Base-by-base conservation (phyloP, 306 rosid species). In the Acacia melanoxylon region DNA sequence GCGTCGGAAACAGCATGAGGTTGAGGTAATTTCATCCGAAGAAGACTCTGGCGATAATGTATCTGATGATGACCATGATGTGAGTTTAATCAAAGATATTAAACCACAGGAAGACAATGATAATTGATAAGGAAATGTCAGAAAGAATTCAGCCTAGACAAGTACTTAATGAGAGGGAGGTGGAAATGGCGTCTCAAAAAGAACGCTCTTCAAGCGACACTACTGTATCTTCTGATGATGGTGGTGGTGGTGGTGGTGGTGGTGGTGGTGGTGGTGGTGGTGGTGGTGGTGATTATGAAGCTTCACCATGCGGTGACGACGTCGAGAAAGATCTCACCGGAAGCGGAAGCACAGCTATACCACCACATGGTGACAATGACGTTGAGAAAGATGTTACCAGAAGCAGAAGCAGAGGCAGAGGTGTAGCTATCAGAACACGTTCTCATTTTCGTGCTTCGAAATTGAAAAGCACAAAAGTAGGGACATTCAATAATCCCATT, bases 381-480 rank as follows among this genome's bases (percentile, higher is more conserved):
- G 41, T 6, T 5, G 52, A 8, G 76, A 79, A 58, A 74, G 68
- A 11, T 27, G 68, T 5, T 37, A 67, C 41, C 41, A 37, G 41
- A 37, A 37, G n/a, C n/a, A n/a, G n/a, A n/a, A n/a, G 6, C 31
- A 42, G 25, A 42, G 54, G 41, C 2, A n/a, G 4, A 8, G 73
- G 56, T 70, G 80, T 72, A 15, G 86, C 90, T 0, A 56, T 41
- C 9, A 76, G 88, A 62, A 88, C 90, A 2, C 79, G 86, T 9
- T 86, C 93, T 1, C 80, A 45, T 56, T 80, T 22, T 56, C 25
- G 2, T 56, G 52, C 45, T 48, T 61, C 52, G 6, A 85, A 40
- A 71, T 19, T 6, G 5, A 40, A 20, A 48, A 78, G 10, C 54
- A 78, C 9, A 11, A 59, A 68, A 67, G 10, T 1, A 1, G 90